phyloP scores from a whole-genome alignment of 2,329 filamentous ascomycete genomes.

The Phoma sp. region DNA sequence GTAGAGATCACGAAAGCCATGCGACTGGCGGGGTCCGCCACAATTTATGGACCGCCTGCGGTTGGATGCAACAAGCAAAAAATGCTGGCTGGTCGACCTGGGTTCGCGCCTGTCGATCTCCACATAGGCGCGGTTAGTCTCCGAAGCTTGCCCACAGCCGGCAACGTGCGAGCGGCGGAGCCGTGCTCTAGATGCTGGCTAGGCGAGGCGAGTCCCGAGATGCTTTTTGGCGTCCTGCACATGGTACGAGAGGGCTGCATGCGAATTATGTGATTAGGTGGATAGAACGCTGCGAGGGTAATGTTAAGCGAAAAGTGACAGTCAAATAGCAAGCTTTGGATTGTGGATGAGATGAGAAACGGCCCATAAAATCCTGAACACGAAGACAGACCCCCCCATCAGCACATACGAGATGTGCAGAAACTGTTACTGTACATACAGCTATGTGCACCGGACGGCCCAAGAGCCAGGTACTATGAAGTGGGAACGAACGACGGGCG shows the following conservation, averaged over 20 bases:
- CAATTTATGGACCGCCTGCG: conserved; percentile 29
- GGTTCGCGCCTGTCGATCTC: conserved; percentile 32
- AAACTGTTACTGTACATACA: conserved; percentile 13
- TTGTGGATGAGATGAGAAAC: neutral
- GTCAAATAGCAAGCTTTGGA: neutral
- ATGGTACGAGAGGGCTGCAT: conserved; percentile 9
- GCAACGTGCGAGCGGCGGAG: conserved; percentile 17
- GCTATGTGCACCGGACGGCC: conserved; percentile 17
- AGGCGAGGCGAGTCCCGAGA: conserved; percentile 34
- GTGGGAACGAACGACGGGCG: conserved; percentile 13
- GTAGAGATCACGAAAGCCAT: conserved; percentile 1
- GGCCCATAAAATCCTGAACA: neutral
- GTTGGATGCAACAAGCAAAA: conserved; percentile 25
- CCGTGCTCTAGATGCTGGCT: conserved; percentile 26
- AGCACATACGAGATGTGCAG: conserved; percentile 20
- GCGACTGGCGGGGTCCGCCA: conserved; percentile 25
- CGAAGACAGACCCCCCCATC: neutral
- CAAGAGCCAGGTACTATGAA: conserved; percentile 22
- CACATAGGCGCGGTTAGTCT: conserved; percentile 29
- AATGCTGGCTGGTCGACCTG: conserved; percentile 29
- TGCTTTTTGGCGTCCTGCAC: conserved; percentile 30
- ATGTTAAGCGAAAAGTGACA: neutral
- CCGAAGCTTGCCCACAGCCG: conserved; percentile 24
- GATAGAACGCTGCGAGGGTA: neutral
- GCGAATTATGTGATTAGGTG: conserved; percentile 2